Percentiles rank a stretch among this genome's conserved stretches.
phyloP scores from a whole-genome alignment of 1,139 yeast genomes.

The Kluyveromyces marxianus region DNA sequence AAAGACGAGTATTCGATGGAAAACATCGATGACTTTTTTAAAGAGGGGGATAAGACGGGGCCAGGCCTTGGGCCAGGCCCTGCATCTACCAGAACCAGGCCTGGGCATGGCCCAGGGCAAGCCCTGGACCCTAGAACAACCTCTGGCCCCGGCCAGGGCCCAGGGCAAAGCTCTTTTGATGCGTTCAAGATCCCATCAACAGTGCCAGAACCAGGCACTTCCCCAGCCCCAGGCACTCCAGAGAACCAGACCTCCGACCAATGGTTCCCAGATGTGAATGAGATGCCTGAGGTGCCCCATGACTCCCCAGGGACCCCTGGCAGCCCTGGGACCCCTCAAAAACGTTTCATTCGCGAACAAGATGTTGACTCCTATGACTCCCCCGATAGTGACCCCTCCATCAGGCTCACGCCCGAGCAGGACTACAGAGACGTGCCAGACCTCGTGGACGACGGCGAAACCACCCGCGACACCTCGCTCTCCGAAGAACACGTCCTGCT shows the following conservation, averaged over 20 bases:
- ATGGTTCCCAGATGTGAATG: too few relatives aligned
- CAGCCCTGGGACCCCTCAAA: too few relatives aligned
- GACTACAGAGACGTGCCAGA: conserved; percentile 23
- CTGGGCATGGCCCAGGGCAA: too few relatives aligned
- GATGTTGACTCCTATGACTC: too few relatives aligned
- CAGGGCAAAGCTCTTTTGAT: background rate
- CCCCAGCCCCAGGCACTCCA: background rate
- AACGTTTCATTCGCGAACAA: too few relatives aligned
- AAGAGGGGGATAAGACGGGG: conserved; percentile 31
- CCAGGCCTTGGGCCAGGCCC: too few relatives aligned
- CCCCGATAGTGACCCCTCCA: conserved; percentile 1
- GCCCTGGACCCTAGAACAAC: too few relatives aligned
- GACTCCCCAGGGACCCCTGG: too few relatives aligned
- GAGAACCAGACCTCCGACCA: background rate
- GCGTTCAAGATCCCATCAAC: conserved; percentile 7
- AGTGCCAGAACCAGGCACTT: conserved; percentile 6
- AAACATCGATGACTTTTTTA: conserved; percentile 69
- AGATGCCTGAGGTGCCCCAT: background rate
- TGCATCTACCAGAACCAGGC: too few relatives aligned
- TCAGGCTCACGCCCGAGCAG: conserved; percentile 18
- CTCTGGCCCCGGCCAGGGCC: too few relatives aligned
- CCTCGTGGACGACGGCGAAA: conserved; percentile 28
- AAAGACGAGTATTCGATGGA: conserved; percentile 73
- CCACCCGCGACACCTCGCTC: conserved; percentile 22
- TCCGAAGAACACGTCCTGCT: conserved; percentile 28